Evolutionary conservation across 2,329 filamentous ascomycete genomes (phyloP).

Genomic region (Apiospora saccharicola): DNA sequence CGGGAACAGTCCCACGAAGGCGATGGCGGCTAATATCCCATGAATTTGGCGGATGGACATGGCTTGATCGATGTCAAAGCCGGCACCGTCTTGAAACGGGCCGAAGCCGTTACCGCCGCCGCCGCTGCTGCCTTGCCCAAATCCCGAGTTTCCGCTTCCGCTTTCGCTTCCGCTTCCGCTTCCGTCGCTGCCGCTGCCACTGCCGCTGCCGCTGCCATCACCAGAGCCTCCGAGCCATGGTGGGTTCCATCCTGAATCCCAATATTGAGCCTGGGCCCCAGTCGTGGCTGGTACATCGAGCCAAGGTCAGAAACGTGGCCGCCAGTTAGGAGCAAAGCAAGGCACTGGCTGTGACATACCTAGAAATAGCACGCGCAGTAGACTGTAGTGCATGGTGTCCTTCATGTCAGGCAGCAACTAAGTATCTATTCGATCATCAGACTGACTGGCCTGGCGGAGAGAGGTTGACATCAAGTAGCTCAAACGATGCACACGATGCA

Average conservation of each 20-base stretch:
- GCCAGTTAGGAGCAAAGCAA: background rate
- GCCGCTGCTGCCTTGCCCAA: background rate
- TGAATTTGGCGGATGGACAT: slow-evolving; percentile 46
- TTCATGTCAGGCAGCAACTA: background rate
- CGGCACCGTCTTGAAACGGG: slow-evolving; percentile 24
- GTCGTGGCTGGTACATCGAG: background rate
- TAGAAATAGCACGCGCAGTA: background rate
- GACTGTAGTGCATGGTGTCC: background rate
- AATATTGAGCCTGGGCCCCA: background rate
- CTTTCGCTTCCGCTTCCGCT: slow-evolving; percentile 16
- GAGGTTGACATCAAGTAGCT: background rate
- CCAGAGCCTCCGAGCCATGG: slow-evolving; percentile 8
- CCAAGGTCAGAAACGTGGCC: background rate
- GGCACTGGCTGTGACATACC: background rate
- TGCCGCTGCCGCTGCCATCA: background rate
- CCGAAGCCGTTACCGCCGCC: background rate
- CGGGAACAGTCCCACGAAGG: slow-evolving; percentile 54
- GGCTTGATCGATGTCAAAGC: slow-evolving; percentile 41
- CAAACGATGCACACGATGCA: background rate
- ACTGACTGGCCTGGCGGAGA: background rate
- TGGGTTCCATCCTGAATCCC: slow-evolving; percentile 1
- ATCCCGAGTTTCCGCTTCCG: slow-evolving; percentile 1
- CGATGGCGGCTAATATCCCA: slow-evolving; percentile 49
- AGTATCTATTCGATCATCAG: background rate
- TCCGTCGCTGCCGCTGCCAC: slow-evolving; percentile 6